These are phyloP conservation scores for Begonia fuchsioides DNA, from an alignment of 306 rosid species.

Conservation along the genomic window DNA sequence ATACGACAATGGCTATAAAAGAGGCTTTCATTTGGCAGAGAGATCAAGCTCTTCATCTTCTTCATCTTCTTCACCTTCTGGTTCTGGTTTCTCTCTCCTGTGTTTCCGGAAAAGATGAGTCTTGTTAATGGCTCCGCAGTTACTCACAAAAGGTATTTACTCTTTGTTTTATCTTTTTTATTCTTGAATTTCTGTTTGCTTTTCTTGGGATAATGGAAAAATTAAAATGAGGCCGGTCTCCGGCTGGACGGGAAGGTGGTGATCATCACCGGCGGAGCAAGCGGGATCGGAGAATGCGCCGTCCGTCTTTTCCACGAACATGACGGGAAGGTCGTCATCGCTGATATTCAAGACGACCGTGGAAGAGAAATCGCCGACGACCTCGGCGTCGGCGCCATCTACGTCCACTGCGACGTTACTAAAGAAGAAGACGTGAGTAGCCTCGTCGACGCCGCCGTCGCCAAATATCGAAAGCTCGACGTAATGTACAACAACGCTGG, in stretches of 20 bases:
- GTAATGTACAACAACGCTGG: conserved; percentile 27
- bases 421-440: conserved; percentile 15
- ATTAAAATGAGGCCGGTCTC: neutral
- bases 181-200: no score
- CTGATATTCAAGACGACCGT: conserved; percentile 19
- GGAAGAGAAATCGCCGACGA: conserved; percentile 15
- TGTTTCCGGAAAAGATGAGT: no score
- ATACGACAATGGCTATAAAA: no score
- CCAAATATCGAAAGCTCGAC: conserved; percentile 11
- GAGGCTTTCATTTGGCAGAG: no score
- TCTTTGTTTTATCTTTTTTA: no score
- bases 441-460: conserved; percentile 12
- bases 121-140: no score
- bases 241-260: conserved; percentile 21
- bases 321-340: conserved; percentile 21
- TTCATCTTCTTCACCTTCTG: no score
- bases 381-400: conserved; percentile 13
- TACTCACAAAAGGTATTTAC: no score
- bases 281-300: conserved; percentile 24
- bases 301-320: conserved; percentile 16
- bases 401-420: conserved; percentile 18
- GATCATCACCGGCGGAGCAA: conserved; percentile 26
- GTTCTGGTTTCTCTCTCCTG: no score
- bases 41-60: no score
- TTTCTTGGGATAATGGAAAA: no score